Base-by-base conservation (phyloP, 2,329 filamentous ascomycete species). In the Apiospora koreana region DNA sequence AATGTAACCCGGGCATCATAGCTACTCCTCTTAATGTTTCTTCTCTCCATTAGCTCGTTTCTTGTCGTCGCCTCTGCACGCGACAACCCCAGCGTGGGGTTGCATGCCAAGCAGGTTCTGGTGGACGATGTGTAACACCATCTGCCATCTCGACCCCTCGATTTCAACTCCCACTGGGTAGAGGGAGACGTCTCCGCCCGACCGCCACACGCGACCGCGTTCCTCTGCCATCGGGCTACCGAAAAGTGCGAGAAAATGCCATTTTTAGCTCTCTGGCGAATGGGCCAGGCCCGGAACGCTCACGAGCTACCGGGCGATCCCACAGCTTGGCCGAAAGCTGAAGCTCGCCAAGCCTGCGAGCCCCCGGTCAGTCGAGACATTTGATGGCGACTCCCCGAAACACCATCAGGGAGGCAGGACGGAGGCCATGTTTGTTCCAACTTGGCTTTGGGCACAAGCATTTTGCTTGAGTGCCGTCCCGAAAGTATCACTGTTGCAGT, bases 251-350 rank as follows among this genome's bases (percentile, higher is more conserved):
- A 35, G 35, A 14, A 10, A 18, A 3, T 62, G 31, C 54, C 54
- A 62, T n/a, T 35, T n/a, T 62, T 62, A 62, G 54, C 18, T 12
- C 28, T 12, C 2, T 12, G 18, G 28, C 7, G 8, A n/a, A 21
- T 9, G 18, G 2, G 16, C 28, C 31, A 62, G 31, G 54, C 28
- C 54, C 18, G 31, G 21, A 12, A n/a, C 9, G 28, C 54, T 9
- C 31, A 21, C n/a, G 18, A 12, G 31, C 54, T 18, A n/a, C 54
- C 54, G 31, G 74, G 67, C 74, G 73, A 75, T 77, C 73, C 66
- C 74, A 76, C 74, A 65, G 69, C 77, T 77, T 77, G 74, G 73
- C 74, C 71, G 70, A 73, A 71, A 35, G 45, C 70, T 74, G 73
- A 75, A 69, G 71, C 69, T 67, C 76, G 75, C 75, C 75, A 75